These are phyloP conservation scores for Babesia bigemina DNA, from an alignment of 169 alveolate species.

Conservation along the genomic window DNA sequence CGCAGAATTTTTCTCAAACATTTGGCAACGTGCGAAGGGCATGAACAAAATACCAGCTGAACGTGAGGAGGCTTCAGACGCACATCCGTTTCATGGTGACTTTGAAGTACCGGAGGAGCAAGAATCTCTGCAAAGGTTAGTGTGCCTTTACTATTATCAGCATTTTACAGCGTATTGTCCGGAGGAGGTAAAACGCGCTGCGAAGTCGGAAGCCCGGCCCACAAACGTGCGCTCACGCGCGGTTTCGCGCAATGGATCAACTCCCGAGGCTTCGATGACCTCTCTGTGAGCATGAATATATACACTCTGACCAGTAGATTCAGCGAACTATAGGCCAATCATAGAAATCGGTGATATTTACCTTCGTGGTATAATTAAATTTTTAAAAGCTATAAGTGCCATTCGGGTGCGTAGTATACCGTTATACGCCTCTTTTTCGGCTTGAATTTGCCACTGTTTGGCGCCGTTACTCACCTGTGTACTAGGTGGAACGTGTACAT, in stretches of 20 bases:
- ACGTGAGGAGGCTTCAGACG: not conserved
- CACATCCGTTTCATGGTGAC: no score
- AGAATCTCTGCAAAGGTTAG: conserved; percentile 8
- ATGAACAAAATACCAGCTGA: not conserved
- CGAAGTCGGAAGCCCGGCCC: conserved; percentile 27
- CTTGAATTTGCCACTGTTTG: no score
- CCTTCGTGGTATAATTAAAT: no score
- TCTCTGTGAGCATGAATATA: conserved; percentile 57
- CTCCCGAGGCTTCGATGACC: conserved; percentile 55
- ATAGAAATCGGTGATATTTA: no score
- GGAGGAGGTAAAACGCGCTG: not conserved
- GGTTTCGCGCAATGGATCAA: conserved; percentile 55
- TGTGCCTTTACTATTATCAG: not conserved
- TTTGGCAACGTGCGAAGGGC: not conserved
- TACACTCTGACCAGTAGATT: conserved; percentile 41
- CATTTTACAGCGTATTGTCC: not conserved
- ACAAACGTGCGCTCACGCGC: conserved; percentile 3
- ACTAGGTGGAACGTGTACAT: no score
- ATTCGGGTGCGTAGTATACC: no score
- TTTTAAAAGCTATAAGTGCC: no score
- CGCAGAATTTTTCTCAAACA: not conserved
- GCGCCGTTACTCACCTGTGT: no score
- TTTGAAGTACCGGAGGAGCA: not conserved
- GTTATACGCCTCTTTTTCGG: no score
- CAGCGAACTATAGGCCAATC: not conserved